Evolutionary conservation across 495 filamentous ascomycete genomes (phyloP), one percentile per base, ranked within the genome.

Genomic region (Xylaria nigripes): DNA sequence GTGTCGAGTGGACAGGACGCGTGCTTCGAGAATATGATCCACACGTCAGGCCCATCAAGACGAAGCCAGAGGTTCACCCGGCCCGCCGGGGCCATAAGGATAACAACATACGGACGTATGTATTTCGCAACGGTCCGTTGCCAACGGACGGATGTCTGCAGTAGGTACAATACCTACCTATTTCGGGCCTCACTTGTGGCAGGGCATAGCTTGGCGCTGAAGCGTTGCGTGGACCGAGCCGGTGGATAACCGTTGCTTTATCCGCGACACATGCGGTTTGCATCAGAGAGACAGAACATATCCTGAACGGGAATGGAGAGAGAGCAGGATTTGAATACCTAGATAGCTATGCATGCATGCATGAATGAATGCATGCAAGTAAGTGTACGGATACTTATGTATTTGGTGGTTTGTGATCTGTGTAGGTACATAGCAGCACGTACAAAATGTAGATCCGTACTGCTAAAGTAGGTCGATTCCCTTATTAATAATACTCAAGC

Each of bases 1-100:
- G 50, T 45, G 54, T 62, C 55, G 48, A 61, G 49, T 66, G 61
- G 64, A 56, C 45, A 41, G 53, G 21, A 54, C 54, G 57, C 58
- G 42, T 40, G 48, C 47, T 15, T 45, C 23, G 19, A 23, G 6
- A 6, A 48, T 63, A 52, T 4, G 30, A 50, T 25, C 27, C 45
- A 21, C 42, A 16, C 38, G 22, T 24, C 25, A n/a, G 22, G 40
- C 23, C 34, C 50, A 44, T 30, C 4, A 2, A 45, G 6, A 21
- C 8, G 25, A 50, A 42, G 32, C 24, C 54, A 57, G 54, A 49
- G 25, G 57, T 58, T 62, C 52, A 54, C 56, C 55, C 47, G 56
- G 58, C 32, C 6, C 32, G 32, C 32, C 32, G 27, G 27, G 27
- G 10, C 27, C 27, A 30, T 30, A n/a, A n/a, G n/a, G n/a, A n/a